Percentiles rank a stretch among this genome's conserved stretches.
These are phyloP conservation scores for Taphrina pruni DNA, from an alignment of 1,139 yeast genomes.

Conservation along the genomic window DNA sequence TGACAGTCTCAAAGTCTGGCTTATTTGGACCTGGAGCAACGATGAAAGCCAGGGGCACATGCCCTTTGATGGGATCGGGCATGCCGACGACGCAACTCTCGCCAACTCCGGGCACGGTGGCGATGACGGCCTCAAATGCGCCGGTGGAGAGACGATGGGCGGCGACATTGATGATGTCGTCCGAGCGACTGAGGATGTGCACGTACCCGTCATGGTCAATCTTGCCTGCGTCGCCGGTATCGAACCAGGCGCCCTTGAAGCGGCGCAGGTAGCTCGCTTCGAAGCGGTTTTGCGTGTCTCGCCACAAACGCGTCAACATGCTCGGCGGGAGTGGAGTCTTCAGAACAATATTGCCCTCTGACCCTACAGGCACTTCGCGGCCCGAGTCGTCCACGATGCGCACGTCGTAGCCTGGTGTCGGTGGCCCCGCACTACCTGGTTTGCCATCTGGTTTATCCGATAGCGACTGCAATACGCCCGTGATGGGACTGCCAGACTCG, in stretches of 20 bases:
- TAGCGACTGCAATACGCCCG: slow-evolving; percentile 31
- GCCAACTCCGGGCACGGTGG: slow-evolving; percentile 23
- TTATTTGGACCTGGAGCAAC: slow-evolving; percentile 2
- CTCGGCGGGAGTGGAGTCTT: slow-evolving; percentile 35
- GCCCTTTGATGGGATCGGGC: slow-evolving; percentile 39
- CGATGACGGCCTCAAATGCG: slow-evolving; percentile 37
- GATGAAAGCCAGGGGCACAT: slow-evolving; percentile 32
- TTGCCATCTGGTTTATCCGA: slow-evolving; percentile 35
- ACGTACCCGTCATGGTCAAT: slow-evolving; percentile 36
- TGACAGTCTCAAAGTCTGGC: slow-evolving; percentile 21
- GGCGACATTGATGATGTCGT: slow-evolving; percentile 40
- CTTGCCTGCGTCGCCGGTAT: slow-evolving; percentile 39
- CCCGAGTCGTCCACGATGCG: slow-evolving; percentile 38
- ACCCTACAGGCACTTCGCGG: slow-evolving; percentile 12
- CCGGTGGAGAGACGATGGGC: slow-evolving; percentile 37
- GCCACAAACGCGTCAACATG: slow-evolving; percentile 34
- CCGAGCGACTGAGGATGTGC: slow-evolving; percentile 36
- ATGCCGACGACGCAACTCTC: slow-evolving; percentile 41
- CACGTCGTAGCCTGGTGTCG: slow-evolving; percentile 39
- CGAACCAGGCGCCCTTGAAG: slow-evolving; percentile 34
- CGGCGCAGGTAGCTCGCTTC: slow-evolving; percentile 31
- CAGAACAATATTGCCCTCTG: slow-evolving; percentile 35
- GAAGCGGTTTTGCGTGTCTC: slow-evolving; percentile 27
- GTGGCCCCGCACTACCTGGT: slow-evolving; percentile 42
- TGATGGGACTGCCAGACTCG: slow-evolving; percentile 37